Evolutionary conservation across 2,329 filamentous ascomycete species (phyloP).

Genomic region (Scedosporium dehoogii): DNA sequence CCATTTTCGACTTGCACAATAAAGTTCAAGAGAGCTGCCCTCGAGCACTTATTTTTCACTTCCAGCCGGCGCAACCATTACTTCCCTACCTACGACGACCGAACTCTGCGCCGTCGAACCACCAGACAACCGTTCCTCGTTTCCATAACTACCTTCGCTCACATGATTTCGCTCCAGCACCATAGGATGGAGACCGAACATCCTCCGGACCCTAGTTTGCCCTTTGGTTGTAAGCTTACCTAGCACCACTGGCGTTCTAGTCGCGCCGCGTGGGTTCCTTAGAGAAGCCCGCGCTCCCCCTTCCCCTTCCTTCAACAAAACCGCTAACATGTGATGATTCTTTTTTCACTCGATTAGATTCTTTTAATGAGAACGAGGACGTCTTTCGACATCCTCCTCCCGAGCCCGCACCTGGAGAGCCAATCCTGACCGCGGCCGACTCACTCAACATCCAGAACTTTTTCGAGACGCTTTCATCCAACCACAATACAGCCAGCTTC

Average conservation of each 20-base stretch:
- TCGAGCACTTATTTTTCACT: background rate
- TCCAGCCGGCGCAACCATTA: too few species aligned
- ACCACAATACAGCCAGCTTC: slow-evolving; percentile 38
- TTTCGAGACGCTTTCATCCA: slow-evolving; percentile 43
- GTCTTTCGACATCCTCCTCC: slow-evolving; percentile 34
- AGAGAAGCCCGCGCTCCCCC: too few species aligned
- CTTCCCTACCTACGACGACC: too few species aligned
- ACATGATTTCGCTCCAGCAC: slow-evolving; percentile 48
- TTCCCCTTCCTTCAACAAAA: background rate
- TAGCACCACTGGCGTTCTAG: background rate
- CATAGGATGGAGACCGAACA: slow-evolving; percentile 51
- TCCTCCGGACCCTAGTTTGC: slow-evolving; percentile 34
- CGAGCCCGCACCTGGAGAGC: slow-evolving; percentile 52
- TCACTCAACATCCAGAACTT: slow-evolving; percentile 48
- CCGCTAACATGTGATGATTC: background rate
- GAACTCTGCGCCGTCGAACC: too few species aligned
- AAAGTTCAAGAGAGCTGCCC: too few species aligned
- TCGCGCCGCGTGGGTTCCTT: background rate
- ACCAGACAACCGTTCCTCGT: background rate
- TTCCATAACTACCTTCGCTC: slow-evolving; percentile 24
- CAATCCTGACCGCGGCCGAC: slow-evolving; percentile 54
- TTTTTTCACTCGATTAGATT: background rate
- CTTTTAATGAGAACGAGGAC: background rate
- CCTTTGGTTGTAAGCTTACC: slow-evolving; percentile 56
- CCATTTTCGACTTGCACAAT: too few species aligned